These are phyloP conservation scores for Pyrenophora graminea DNA, from an alignment of 2,329 filamentous ascomycete species.

Conservation along the genomic window DNA sequence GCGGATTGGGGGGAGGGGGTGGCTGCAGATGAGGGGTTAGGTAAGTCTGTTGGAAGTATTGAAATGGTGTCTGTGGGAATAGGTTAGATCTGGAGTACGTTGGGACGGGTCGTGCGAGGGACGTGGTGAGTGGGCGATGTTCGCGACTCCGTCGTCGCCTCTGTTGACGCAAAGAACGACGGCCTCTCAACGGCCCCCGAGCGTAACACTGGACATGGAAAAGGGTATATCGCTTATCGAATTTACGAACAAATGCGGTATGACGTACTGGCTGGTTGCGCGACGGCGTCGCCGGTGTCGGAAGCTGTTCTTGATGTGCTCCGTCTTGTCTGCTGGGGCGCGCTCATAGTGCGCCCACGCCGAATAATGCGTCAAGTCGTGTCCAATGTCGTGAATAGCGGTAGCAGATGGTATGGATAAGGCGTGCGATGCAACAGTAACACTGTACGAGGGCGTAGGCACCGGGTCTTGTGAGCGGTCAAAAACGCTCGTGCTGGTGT, in stretches of 20 bases:
- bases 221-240: neutral
- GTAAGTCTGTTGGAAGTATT: slow-evolving; percentile 16
- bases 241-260: neutral
- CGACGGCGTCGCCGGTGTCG: slow-evolving; percentile 25
- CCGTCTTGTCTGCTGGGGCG: slow-evolving; percentile 42
- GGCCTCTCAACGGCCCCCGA: slow-evolving; percentile 2
- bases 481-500: slow-evolving; percentile 31
- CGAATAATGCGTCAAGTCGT: slow-evolving; percentile 31
- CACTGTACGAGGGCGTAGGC: slow-evolving; percentile 16
- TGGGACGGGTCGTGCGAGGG: neutral
- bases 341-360: slow-evolving; percentile 49
- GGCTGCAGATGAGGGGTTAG: slow-evolving; percentile 45
- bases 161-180: slow-evolving; percentile 26
- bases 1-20: slow-evolving; percentile 49
- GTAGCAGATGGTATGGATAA: slow-evolving; percentile 8
- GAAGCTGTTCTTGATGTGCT: slow-evolving; percentile 44
- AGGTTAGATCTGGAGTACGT: slow-evolving; percentile 6
- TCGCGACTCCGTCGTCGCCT: slow-evolving; percentile 20
- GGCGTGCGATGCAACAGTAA: slow-evolving; percentile 22
- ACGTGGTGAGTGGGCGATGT: slow-evolving; percentile 7
- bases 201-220: neutral
- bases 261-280: slow-evolving; percentile 30
- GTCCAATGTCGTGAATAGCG: slow-evolving; percentile 24
- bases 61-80: slow-evolving; percentile 19
- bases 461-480: slow-evolving; percentile 32